Percentiles rank a stretch among this genome's conserved stretches.
These are phyloP conservation scores for Nicotiana obtusifolia DNA, from an alignment of 257 asterid genomes.

Conservation along the genomic window DNA sequence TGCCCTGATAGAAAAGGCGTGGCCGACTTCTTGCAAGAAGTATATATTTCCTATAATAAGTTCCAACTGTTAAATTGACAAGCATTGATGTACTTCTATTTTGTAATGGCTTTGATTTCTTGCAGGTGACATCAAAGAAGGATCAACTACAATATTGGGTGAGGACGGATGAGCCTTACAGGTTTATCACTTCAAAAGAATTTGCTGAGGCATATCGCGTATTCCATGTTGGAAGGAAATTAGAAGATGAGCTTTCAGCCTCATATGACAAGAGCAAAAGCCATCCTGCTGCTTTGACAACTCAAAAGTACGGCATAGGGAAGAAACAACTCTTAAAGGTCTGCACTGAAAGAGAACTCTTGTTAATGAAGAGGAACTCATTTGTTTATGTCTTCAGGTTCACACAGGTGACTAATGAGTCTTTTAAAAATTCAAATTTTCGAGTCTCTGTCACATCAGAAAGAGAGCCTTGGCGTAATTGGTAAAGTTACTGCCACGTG, in stretches of 20 bases:
- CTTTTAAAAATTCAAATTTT: not conserved
- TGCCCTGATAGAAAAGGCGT: constrained; percentile 60
- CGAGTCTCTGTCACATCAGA: not conserved
- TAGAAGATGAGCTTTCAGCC: constrained; percentile 35
- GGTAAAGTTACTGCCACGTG: no score
- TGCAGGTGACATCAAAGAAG: constrained; percentile 67
- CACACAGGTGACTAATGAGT: constrained; percentile 34
- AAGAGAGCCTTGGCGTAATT: no score
- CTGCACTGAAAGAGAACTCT: constrained; percentile 42
- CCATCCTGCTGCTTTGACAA: constrained; percentile 62
- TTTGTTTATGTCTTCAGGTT: constrained; percentile 49
- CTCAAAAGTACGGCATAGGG: constrained; percentile 42
- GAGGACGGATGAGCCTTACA: constrained; percentile 43
- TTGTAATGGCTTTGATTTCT: not conserved
- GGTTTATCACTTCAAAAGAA: constrained; percentile 21
- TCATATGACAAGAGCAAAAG: constrained; percentile 52
- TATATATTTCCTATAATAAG: constrained; percentile 20
- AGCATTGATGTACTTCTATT: not conserved
- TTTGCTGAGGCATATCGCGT: constrained; percentile 27
- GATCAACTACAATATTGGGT: constrained; percentile 70
- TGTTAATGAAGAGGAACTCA: constrained; percentile 61
- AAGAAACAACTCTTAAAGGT: constrained; percentile 50
- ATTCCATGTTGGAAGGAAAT: constrained; percentile 37
- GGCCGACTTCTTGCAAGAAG: constrained; percentile 73
- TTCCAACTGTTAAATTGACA: not conserved